phyloP scores from a whole-genome alignment of 176 grass and related monocot species.

The Oryza officinalis region DNA sequence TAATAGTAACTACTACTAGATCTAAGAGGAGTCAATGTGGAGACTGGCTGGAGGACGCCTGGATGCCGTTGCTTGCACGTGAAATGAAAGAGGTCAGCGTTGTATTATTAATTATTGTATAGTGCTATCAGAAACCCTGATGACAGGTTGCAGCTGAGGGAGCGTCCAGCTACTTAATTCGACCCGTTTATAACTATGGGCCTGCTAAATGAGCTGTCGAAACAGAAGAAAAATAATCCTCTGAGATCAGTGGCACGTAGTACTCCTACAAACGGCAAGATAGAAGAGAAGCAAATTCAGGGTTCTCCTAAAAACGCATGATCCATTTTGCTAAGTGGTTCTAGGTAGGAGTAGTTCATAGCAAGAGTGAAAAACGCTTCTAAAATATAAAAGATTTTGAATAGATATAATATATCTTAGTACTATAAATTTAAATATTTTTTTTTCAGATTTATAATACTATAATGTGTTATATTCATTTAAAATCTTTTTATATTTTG shows the following conservation, averaged over 20 bases:
- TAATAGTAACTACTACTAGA: constrained; percentile 10
- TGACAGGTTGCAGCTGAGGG: not conserved
- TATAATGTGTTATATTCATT: too few relatives aligned
- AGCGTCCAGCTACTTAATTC: not conserved
- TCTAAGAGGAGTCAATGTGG: constrained; percentile 26
- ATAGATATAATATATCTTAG: too few relatives aligned
- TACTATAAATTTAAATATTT: too few relatives aligned
- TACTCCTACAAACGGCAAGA: not conserved
- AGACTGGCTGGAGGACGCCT: constrained; percentile 9
- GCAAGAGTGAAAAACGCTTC: not conserved
- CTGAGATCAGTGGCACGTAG: not conserved
- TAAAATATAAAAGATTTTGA: too few relatives aligned
- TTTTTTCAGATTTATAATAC: too few relatives aligned
- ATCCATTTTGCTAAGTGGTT: not conserved
- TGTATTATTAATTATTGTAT: constrained; percentile 32
- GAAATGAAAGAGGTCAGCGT: constrained; percentile 23
- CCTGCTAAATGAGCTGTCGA: constrained; percentile 15
- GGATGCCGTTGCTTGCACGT: constrained; percentile 30
- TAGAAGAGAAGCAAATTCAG: not conserved
- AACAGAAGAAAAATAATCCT: not conserved
- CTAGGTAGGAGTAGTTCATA: not conserved
- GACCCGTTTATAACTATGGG: constrained; percentile 12
- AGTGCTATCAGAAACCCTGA: not conserved
- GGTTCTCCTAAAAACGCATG: not conserved
- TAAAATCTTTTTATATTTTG: too few relatives aligned